phyloP scores from a whole-genome alignment of 495 filamentous ascomycete genomes.

The Penicillium flavigenum region DNA sequence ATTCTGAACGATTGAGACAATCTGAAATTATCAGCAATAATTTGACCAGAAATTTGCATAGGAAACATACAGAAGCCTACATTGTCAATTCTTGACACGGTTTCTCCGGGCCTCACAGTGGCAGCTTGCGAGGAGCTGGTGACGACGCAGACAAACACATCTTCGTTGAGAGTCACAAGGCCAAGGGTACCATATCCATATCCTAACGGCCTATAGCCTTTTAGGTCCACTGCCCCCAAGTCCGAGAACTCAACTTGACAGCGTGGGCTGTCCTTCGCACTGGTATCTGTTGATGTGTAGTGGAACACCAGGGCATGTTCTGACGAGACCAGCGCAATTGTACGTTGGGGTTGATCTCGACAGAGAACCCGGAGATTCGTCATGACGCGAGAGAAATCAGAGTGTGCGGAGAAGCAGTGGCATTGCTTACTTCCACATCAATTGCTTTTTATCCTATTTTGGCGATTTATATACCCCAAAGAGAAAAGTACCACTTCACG shows the following conservation, averaged over 20 bases:
- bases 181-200: slow-evolving; percentile 88
- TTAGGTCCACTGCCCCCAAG: slow-evolving; percentile 62
- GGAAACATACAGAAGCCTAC: slow-evolving; percentile 76
- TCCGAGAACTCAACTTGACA: slow-evolving; percentile 87
- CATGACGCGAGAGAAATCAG: slow-evolving; percentile 29
- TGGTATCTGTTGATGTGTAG: slow-evolving; percentile 59
- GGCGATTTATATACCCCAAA: slow-evolving; percentile 1
- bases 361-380: slow-evolving; percentile 42
- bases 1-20: slow-evolving; percentile 80
- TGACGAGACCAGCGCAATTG: slow-evolving; percentile 76
- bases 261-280: slow-evolving; percentile 52
- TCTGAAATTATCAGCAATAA: slow-evolving; percentile 43
- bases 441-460: slow-evolving; percentile 2
- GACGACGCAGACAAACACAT: slow-evolving; percentile 92
- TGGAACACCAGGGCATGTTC: slow-evolving; percentile 82
- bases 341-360: slow-evolving; percentile 73
- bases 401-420: slow-evolving; percentile 2
- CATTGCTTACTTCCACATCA: slow-evolving; percentile 9
- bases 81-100: slow-evolving; percentile 77
- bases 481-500: background rate
- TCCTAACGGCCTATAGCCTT: slow-evolving; percentile 70
- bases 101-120: slow-evolving; percentile 80
- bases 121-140: slow-evolving; percentile 75
- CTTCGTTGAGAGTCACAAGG: slow-evolving; percentile 76
- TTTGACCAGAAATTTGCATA: background rate